These are phyloP conservation scores for Cystobasidium tubakii DNA, from an alignment of 768 basidiomycete genomes.

Conservation along the genomic window DNA sequence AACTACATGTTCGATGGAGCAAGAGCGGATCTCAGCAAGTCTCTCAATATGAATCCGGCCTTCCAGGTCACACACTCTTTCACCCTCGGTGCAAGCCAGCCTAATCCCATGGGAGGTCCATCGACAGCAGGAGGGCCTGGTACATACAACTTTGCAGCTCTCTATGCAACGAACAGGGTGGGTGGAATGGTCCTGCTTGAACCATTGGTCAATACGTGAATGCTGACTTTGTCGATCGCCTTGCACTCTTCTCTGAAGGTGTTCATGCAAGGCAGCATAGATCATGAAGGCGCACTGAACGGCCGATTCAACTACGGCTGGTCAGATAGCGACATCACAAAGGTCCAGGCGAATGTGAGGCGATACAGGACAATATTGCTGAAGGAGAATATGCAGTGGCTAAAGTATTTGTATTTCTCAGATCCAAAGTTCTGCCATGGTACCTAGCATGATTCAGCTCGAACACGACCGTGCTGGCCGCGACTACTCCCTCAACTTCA, in stretches of 20 bases:
- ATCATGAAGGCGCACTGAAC: conserved; percentile 85
- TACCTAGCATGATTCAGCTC: conserved; percentile 55
- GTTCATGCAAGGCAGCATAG: conserved; percentile 86
- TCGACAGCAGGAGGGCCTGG: conserved; percentile 53
- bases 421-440: conserved; percentile 39
- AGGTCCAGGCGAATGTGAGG: conserved; percentile 30
- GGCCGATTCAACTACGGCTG: conserved; percentile 72
- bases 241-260: conserved; percentile 55
- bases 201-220: not conserved
- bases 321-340: conserved; percentile 25
- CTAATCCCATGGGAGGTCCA: conserved; percentile 45
- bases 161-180: conserved; percentile 80
- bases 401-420: not conserved
- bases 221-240: not conserved
- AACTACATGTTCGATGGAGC: conserved; percentile 98
- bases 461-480: conserved; percentile 89
- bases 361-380: not conserved
- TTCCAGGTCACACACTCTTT: conserved; percentile 99
- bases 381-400: not conserved
- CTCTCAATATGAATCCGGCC: conserved; percentile 81
- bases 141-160: conserved; percentile 88
- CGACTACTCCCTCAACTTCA: conserved; percentile 78
- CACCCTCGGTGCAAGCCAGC: conserved; percentile 76
- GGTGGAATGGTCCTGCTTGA: conserved; percentile 29
- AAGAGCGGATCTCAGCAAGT: conserved; percentile 89